Evolutionary conservation across 2,329 filamentous ascomycete species (phyloP).

Genomic region (Verticillium zaregamsianum): DNA sequence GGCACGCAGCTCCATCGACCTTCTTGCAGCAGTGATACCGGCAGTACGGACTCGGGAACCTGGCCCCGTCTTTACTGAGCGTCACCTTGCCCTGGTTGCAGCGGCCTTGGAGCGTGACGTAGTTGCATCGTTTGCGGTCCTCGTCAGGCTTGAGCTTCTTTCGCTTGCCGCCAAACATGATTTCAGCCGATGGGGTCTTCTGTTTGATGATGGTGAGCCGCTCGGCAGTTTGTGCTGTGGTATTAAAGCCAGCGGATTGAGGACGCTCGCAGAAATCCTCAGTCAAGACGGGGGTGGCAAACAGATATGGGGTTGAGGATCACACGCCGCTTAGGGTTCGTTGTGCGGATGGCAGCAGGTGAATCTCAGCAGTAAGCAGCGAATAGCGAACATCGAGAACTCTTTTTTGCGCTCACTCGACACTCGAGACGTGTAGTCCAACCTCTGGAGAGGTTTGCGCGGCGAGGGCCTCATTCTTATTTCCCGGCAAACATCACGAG

Average conservation of each 20-base stretch:
- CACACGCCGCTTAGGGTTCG: no score
- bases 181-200: not conserved
- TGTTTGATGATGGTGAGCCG: not conserved
- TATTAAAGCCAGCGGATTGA: no score
- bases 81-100: conserved; percentile 6
- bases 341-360: no score
- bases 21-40: conserved; percentile 13
- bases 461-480: not conserved
- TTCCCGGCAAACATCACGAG: not conserved
- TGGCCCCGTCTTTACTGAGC: conserved; percentile 6
- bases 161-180: conserved; percentile 5
- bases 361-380: no score
- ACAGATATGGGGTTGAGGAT: no score
- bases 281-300: no score
- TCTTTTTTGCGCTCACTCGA: not conserved
- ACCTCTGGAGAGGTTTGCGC: not conserved
- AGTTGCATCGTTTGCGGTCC: conserved; percentile 9
- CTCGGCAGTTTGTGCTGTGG: no score
- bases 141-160: conserved; percentile 6
- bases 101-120: conserved; percentile 4
- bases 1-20: conserved; percentile 7
- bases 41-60: conserved; percentile 6
- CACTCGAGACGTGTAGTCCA: not conserved
- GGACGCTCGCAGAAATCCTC: no score
- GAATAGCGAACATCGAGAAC: no score